These are phyloP conservation scores for Gigaspora rosea DNA, from an alignment of 192 early-diverging fungal species.

Conservation along the genomic window DNA sequence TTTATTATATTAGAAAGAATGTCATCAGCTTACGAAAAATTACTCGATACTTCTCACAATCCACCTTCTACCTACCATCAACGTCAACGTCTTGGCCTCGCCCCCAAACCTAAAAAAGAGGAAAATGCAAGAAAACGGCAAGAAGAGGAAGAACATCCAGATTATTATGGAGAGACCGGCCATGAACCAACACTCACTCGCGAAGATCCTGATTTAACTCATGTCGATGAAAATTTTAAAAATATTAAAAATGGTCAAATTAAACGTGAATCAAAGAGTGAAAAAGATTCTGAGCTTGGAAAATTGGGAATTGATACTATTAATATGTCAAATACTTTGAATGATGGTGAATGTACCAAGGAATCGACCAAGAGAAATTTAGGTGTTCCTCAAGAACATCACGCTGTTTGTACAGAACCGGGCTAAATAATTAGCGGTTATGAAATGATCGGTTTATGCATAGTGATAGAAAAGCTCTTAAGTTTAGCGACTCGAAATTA, in stretches of 20 bases:
- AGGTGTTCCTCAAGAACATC: background rate
- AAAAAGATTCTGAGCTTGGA: background rate
- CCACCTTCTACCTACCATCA: background rate
- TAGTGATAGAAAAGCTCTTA: too few relatives aligned
- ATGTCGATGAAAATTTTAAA: background rate
- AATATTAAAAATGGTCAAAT: background rate
- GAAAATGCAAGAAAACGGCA: background rate
- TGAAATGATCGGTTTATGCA: too few relatives aligned
- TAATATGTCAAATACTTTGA: background rate
- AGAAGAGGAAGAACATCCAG: background rate
- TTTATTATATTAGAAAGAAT: slow-evolving; percentile 58
- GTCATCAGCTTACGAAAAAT: background rate
- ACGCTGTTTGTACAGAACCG: background rate
- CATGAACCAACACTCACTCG: background rate
- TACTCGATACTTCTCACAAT: background rate
- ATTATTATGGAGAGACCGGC: background rate
- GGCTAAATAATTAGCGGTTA: too few relatives aligned
- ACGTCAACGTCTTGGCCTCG: background rate
- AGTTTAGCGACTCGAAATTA: too few relatives aligned
- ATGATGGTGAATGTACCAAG: background rate
- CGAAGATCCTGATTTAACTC: background rate
- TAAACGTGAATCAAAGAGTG: background rate
- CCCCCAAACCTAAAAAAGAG: background rate
- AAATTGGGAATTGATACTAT: background rate
- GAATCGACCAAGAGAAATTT: background rate